Base-by-base conservation (phyloP, 768 basidiomycete species). In the Crepidotus variabilis region DNA sequence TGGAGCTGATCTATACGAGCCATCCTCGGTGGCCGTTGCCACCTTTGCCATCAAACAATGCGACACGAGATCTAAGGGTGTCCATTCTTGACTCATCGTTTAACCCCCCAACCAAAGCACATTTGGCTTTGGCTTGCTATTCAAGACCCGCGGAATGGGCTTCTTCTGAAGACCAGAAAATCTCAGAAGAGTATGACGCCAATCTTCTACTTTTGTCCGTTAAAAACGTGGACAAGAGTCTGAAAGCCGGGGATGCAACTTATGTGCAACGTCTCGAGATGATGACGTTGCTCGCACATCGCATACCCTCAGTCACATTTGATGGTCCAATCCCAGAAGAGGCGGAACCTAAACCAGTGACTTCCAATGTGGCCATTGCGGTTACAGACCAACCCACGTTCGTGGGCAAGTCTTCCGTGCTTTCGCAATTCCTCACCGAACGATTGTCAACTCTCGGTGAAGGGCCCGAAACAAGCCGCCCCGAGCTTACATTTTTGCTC, bases 41-140 rank as follows among this genome's bases (percentile, higher is more conserved):
- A 2, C 60, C 54, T 50, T 33, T 28, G 47, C 48, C 53, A 32
- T 14, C 32, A 18, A 49, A 21, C 43, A 55, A 52, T 11, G 45
- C 54, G 20, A 58, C 56, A 23, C 53, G 54, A 14, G 43, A 52
- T 39, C 66, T 86, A 34, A 78, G 76, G 52, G 78, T 95, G 48
- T 79, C 88, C 2, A 75, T 95, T n/a, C 78, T 97, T 36, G 95
- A 97, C 63, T 88, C 93, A 1, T 94, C 92, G 1, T 98, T 92
- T 74, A 96, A 98, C 65, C 94, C 94, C 2, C 95, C 95, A 1
- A 94, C 92, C 2, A 68, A 80, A 21, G 92, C 94, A 0, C 94
- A 98, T 69, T 77, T 88, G 52, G 87, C 88, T 2, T 83, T 98
- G 48, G 85, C 84, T 23, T 82, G 80, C 56, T 71, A 79, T 53